Evolutionary conservation across 2,329 filamentous ascomycete species (phyloP), one percentile per base, ranked within the genome.

Genomic region (Fusarium camptoceras): DNA sequence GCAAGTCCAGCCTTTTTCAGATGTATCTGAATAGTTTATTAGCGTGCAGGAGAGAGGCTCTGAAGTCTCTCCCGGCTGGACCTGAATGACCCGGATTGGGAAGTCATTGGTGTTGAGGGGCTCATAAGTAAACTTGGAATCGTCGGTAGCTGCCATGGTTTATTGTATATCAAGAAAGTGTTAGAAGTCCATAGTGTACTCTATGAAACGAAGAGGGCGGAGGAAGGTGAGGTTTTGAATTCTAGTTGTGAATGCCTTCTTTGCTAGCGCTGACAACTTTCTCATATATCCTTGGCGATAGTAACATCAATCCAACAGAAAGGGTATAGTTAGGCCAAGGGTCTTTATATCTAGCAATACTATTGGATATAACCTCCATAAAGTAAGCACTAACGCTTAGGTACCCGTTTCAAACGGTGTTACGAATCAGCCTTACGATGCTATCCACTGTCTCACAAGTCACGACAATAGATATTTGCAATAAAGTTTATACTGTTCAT

Each of bases 111-210:
- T 8, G 9, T 27, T 18, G 5, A 55, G 15, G 25, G 51, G 41
- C 5, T 10, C 16, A 4, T 46, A 55, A 12, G 12, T 2, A 16
- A 34, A 34, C 5, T 20, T n/a, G 10, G 8, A 10, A 20, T 22
- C 20, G 8, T n/a, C 7, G 1, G 6, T 3, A 18, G 18, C 2
- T 16, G 22, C 6, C 41, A 55, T 46, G 9, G 4, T 18, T 18
- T 18, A 8, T 30, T 31, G 16, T 16, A 12, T 2, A 5, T 9
- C 2, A 18, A 8, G 4, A 0, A 20, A 9, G 0, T 7, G 25
- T 4, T 8, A 44, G 28, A 30, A 30, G 12, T 14, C 12, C 28
- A 30, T 30, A 14, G 28, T 30, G 6, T 14, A 30, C 28, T 6
- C 12, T 14, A 30, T 30, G 28, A 6, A 7, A 30, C 14, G 28